phyloP scores from a whole-genome alignment of 2,329 filamentous ascomycete species.

The Niveomyces coronatus region DNA sequence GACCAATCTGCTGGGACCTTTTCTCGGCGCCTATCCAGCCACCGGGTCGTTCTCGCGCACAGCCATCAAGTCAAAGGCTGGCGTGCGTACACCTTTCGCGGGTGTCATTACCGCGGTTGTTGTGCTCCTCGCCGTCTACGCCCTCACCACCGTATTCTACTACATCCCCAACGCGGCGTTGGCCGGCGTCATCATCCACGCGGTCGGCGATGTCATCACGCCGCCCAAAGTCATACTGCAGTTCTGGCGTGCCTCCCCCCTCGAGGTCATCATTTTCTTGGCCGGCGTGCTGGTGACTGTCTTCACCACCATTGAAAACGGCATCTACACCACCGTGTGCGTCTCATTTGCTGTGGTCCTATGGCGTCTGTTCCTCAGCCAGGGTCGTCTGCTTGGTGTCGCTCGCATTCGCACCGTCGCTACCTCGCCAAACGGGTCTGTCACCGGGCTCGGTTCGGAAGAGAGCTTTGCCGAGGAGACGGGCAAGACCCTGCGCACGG shows the following conservation, averaged over 20 bases:
- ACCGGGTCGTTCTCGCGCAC: conserved; percentile 95
- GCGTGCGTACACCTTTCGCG: conserved; percentile 82
- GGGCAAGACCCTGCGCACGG: conserved; percentile 49
- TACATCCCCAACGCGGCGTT: conserved; percentile 80
- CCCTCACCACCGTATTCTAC: conserved; percentile 79
- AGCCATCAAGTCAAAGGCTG: conserved; percentile 94
- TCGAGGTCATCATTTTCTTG: conserved; percentile 90
- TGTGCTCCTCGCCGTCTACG: conserved; percentile 84
- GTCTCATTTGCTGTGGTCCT: conserved; percentile 69
- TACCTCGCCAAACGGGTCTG: conserved; percentile 9
- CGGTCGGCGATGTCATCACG: conserved; percentile 85
- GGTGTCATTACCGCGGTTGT: conserved; percentile 80
- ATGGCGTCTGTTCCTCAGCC: conserved; percentile 73
- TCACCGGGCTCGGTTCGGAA: conserved; percentile 5
- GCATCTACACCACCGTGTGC: conserved; percentile 78
- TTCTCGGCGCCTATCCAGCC: conserved; percentile 82
- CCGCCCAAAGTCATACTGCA: conserved; percentile 85
- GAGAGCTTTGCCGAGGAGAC: conserved; percentile 35
- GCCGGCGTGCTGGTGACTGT: conserved; percentile 83
- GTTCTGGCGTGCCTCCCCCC: conserved; percentile 86
- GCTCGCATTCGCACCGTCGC: conserved; percentile 11
- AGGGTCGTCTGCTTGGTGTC: conserved; percentile 68
- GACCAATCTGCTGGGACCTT: conserved; percentile 80
- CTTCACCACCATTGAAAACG: conserved; percentile 81
- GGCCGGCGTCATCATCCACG: conserved; percentile 88